Percentiles rank a stretch among this genome's conserved stretches.
phyloP scores from a whole-genome alignment of 768 basidiomycete species.

The Boletus sensibilis region DNA sequence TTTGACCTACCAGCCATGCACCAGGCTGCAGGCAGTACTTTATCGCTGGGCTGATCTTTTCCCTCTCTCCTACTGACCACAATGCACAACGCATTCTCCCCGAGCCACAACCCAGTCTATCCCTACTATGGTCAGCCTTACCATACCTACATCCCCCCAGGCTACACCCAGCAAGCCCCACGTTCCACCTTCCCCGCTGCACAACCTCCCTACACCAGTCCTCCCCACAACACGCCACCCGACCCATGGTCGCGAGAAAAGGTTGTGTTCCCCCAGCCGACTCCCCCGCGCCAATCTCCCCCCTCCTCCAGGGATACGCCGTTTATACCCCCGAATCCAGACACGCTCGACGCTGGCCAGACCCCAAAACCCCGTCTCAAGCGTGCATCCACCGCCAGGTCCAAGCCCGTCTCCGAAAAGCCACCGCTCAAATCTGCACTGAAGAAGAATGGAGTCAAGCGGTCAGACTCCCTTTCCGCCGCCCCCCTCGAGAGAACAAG shows the following conservation, averaged over 20 bases:
- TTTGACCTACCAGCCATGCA: constrained; percentile 22
- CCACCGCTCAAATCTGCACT: constrained; percentile 56
- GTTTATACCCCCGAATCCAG: constrained; percentile 28
- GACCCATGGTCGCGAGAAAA: constrained; percentile 38
- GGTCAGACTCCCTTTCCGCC: constrained; percentile 23
- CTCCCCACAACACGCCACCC: constrained; percentile 34
- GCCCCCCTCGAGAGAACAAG: constrained; percentile 38
- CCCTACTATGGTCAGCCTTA: constrained; percentile 46
- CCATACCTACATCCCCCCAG: constrained; percentile 37
- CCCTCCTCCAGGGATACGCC: constrained; percentile 19
- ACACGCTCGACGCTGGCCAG: constrained; percentile 15
- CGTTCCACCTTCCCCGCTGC: constrained; percentile 17
- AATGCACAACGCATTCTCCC: constrained; percentile 34
- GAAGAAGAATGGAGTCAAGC: constrained; percentile 44
- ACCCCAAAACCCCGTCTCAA: constrained; percentile 35
- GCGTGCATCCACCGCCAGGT: constrained; percentile 34
- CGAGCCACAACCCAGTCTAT: constrained; percentile 43
- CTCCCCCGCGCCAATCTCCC: constrained; percentile 17
- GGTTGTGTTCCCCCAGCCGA: constrained; percentile 28
- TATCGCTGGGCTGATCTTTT: constrained; percentile 9
- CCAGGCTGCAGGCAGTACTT: constrained; percentile 12
- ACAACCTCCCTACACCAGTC: constrained; percentile 19
- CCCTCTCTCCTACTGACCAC: constrained; percentile 8
- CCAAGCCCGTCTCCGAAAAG: constrained; percentile 26
- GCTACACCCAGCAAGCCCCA: constrained; percentile 21